phyloP scores from a whole-genome alignment of 83 land plant species.

The Picea mariana region DNA sequence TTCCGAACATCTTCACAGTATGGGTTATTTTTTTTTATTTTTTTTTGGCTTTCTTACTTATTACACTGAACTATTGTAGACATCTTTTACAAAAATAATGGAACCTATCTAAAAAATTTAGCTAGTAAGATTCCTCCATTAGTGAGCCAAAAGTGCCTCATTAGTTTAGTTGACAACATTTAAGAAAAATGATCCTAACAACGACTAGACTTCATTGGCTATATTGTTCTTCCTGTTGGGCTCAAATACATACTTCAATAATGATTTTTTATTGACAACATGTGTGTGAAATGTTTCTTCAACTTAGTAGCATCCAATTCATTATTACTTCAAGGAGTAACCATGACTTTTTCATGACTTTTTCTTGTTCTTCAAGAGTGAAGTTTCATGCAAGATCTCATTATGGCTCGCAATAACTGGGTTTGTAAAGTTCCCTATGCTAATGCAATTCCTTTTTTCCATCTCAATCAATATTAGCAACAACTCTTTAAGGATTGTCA shows the following conservation, averaged over 20 bases:
- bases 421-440: constrained; percentile 34
- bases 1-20: no score
- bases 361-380: constrained; percentile 26
- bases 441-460: constrained; percentile 24
- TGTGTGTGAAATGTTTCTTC: constrained; percentile 44
- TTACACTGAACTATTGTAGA: no score
- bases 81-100: not conserved
- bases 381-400: constrained; percentile 7
- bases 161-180: no score
- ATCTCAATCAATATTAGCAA: constrained; percentile 24
- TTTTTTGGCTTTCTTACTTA: no score
- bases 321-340: constrained; percentile 27
- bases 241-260: constrained; percentile 50
- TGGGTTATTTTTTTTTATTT: no score
- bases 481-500: constrained; percentile 25
- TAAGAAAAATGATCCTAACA: not conserved
- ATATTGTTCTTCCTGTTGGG: constrained; percentile 27
- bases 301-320: constrained; percentile 24
- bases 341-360: no score
- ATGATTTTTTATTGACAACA: constrained; percentile 46
- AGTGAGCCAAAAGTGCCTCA: not conserved
- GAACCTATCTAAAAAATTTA: not conserved
- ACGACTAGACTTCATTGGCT: not conserved
- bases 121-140: not conserved
- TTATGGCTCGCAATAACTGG: not conserved